These are phyloP conservation scores for Paxillus rubicundulus DNA, from an alignment of 768 basidiomycete species.

Conservation along the genomic window DNA sequence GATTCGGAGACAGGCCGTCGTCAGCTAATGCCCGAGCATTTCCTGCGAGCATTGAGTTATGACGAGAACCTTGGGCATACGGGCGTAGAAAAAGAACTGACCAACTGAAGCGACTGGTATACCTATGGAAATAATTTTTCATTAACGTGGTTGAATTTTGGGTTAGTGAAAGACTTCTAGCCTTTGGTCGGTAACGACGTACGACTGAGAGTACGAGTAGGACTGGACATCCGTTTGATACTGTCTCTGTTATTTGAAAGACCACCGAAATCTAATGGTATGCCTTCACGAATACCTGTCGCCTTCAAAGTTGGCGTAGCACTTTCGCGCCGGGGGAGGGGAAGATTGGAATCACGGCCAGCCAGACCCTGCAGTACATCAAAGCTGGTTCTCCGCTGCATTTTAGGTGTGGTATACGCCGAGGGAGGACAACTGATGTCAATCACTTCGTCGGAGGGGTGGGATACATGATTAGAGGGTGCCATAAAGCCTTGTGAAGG, in stretches of 20 bases:
- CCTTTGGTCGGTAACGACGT: slow-evolving; percentile 37
- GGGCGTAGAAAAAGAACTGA: slow-evolving; percentile 36
- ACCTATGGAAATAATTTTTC: slow-evolving; percentile 42
- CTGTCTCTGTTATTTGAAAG: slow-evolving; percentile 37
- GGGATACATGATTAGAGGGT: slow-evolving; percentile 38
- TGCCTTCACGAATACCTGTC: slow-evolving; percentile 69
- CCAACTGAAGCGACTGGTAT: slow-evolving; percentile 79
- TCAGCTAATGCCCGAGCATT: slow-evolving; percentile 84
- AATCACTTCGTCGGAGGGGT: slow-evolving; percentile 33
- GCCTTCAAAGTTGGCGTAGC: slow-evolving; percentile 36
- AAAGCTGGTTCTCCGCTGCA: slow-evolving; percentile 65
- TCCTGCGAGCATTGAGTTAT: slow-evolving; percentile 43
- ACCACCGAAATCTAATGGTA: slow-evolving; percentile 56
- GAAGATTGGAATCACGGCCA: slow-evolving; percentile 73
- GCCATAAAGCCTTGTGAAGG: slow-evolving; percentile 41
- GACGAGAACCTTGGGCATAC: slow-evolving; percentile 17
- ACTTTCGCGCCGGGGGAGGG: slow-evolving; percentile 60
- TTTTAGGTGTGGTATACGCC: slow-evolving; percentile 42
- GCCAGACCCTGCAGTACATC: slow-evolving; percentile 69
- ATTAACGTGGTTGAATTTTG: slow-evolving; percentile 21
- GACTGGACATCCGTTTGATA: slow-evolving; percentile 61
- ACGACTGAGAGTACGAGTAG: slow-evolving; percentile 79
- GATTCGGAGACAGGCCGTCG: slow-evolving; percentile 49
- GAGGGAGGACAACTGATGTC: slow-evolving; percentile 32
- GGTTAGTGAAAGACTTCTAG: slow-evolving; percentile 19